Base-by-base conservation (phyloP, 805 yeast genomes). In the Yamadazyma ubonensis region DNA sequence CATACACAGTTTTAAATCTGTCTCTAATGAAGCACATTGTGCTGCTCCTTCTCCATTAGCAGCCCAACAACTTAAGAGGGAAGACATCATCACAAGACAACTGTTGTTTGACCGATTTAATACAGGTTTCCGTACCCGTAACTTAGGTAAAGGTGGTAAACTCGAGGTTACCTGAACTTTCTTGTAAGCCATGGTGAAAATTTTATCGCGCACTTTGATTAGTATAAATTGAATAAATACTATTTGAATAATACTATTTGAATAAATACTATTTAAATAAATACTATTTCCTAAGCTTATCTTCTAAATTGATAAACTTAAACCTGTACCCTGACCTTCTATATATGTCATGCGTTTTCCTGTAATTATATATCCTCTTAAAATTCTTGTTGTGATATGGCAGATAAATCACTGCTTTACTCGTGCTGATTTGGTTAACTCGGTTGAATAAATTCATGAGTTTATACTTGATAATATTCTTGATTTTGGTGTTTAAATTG, bases 21-120 rank as follows among this genome's bases (percentile, higher is more conserved):
- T 59, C 55, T 83, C 95, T 33, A 86, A 63, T 6, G 67, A 70
- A 17, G 73, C 68, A 64, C 98, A 90, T 33, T 67, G 73, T 8
- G 73, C 66, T 16, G 83, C 69, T 44, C 93, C 90, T 61, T 88
- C 95, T 35, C 95, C 91, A 64, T 87, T 86, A 17, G 96, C 86
- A 2, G 96, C 95, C 98, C 98, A 90, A 67, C 98, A 90, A 71
- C 85, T 86, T 51, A 90, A 70, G 59, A 90, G 72, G 34, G 86
- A 82, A 1, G 93, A 81, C 90, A 90, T 86, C 48, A 84, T 66
- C 41, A 86, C 88, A 44, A 80, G 61, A 61, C 96, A 89, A 42
- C 86, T 80, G 51, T 83, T 81, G 33, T 86, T 76, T 42, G 72
- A 61, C 49, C 78, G 78, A 36, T 73, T 71, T 21, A 75, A 66